phyloP scores from a whole-genome alignment of 2,329 filamentous ascomycete species.

The Samsoniella hepiali region DNA sequence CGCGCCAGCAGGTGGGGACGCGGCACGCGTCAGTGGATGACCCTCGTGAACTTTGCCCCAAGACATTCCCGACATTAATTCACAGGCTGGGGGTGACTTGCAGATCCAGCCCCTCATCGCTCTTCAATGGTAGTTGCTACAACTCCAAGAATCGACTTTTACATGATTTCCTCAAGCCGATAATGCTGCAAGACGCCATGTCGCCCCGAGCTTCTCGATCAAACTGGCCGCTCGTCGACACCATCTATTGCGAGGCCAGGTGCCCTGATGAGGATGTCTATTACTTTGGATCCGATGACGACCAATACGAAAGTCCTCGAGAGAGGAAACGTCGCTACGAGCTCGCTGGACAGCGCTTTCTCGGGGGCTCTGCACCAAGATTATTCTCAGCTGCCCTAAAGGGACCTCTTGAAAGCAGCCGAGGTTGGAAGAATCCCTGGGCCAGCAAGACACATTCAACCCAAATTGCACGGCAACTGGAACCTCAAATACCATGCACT shows the following conservation, averaged over 20 bases:
- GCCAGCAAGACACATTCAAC: slow-evolving; percentile 28
- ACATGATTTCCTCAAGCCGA: neutral
- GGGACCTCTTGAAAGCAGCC: slow-evolving; percentile 56
- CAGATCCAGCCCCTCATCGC: neutral
- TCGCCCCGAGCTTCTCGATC: neutral
- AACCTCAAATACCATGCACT: neutral
- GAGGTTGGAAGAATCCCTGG: slow-evolving; percentile 55
- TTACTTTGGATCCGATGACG: slow-evolving; percentile 56
- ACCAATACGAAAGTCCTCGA: slow-evolving; percentile 46
- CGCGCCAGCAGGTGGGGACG: slow-evolving; percentile 34
- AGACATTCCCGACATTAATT: neutral
- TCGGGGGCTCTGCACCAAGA: slow-evolving; percentile 53
- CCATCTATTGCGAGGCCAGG: slow-evolving; percentile 46
- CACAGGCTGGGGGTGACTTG: neutral
- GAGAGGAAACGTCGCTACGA: slow-evolving; percentile 55
- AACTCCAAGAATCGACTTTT: neutral
- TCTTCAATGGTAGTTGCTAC: too few species aligned
- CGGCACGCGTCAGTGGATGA: slow-evolving; percentile 29
- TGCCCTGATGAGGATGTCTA: slow-evolving; percentile 46
- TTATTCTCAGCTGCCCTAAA: slow-evolving; percentile 59
- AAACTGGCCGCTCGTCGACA: slow-evolving; percentile 30
- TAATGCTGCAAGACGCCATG: slow-evolving; percentile 5
- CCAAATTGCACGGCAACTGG: neutral
- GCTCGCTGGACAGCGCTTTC: slow-evolving; percentile 54
- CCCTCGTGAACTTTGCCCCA: neutral